Base-by-base conservation (phyloP, 78 protist species). In the Polysphondylium violaceum region DNA sequence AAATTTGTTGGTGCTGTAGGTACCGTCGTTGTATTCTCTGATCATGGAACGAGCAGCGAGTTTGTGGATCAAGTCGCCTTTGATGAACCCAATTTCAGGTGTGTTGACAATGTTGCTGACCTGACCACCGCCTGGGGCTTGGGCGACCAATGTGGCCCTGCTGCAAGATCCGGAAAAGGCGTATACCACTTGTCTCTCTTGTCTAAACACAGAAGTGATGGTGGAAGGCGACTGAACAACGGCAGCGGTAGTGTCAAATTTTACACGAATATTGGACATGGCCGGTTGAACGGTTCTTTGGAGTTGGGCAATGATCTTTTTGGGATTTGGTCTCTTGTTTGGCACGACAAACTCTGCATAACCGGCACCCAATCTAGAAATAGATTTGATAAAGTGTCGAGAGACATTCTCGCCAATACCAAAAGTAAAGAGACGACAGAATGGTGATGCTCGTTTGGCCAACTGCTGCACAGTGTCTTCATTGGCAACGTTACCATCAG, bases 1-100 rank as follows among this genome's bases (percentile, higher is more conserved):
- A 19, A 68, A 23, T 43, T 83, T 83, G 6, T 41, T 40, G 7
- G 36, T n/a, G 3, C 53, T 21, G 23, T 87, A 87, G 23, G 60
- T 67, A n/a, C 93, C 93, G 43, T 87, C 93, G 38, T 87, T 69
- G 47, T 76, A 87, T 59, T 87, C 93, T 44, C 93, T 64, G 35
- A 87, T 87, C 93, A 87, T 87, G 14, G 93, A 74, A 19, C 93
- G 72, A 3, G 93, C 93, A 3, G 93, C 93, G 21, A 87, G 43
- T 16, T 75, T 21, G 31, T 87, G 93, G 33, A 87, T 87, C 23
- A 76, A 38, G 43, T 50, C 74, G 6, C 93, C 93, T 29, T 61
- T 55, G 5, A 87, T 41, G 41, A 76, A 87, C n/a, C 93, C 86
- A 65, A 87, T 87, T 35, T 74, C 87, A 8, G 86, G 87, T 17